Base-by-base conservation (phyloP, 257 asterid species). In the Primulina eburnea region DNA sequence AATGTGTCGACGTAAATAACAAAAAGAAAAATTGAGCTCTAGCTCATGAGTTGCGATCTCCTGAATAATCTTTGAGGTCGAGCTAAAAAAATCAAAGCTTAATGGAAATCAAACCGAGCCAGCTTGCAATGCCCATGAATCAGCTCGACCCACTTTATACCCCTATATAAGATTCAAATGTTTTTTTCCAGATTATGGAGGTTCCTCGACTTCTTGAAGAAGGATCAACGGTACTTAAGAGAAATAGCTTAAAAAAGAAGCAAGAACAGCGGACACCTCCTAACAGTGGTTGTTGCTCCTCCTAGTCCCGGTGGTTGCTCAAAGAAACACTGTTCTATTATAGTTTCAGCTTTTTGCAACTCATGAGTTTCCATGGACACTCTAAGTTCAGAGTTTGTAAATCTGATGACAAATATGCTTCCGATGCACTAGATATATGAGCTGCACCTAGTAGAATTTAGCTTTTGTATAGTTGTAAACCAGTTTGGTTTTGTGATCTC, bases 171-270 rank as follows among this genome's bases (percentile, higher is more conserved):
- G 35, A n/a, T 14, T 5, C 8, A 17, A 50, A 50, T 50, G 57
- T 50, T 50, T 5, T 21, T 21, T 16, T 37, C 53, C 95, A 92
- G 98, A 87, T 92, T 64, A 87, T 92, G 98, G 97, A 90, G 85
- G 90, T 87, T 79, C 98, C 98, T 11, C 84, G 94, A 68, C 88
- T 88, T 59, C 75, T 88, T 58, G 97, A 88, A 84, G 97, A 90
- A 82, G 96, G 96, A 71, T 88, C 93, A 37, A 61, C 81, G 4
- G 70, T 68, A 2, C 90, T 86, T 68, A 92, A 88, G 89, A 84
- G 95, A 73, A 90, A 83, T 79, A 90, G 87, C 78, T 77, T 92
- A 53, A 88, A 85, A 79, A 96, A 87, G 80, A 84, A 87, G 75
- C 96, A 84, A 80, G 97, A 88, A 69, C 74, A 86, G 12, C 89